Base-by-base conservation (phyloP, 768 basidiomycete genomes). In the Lentinus brumalis region DNA sequence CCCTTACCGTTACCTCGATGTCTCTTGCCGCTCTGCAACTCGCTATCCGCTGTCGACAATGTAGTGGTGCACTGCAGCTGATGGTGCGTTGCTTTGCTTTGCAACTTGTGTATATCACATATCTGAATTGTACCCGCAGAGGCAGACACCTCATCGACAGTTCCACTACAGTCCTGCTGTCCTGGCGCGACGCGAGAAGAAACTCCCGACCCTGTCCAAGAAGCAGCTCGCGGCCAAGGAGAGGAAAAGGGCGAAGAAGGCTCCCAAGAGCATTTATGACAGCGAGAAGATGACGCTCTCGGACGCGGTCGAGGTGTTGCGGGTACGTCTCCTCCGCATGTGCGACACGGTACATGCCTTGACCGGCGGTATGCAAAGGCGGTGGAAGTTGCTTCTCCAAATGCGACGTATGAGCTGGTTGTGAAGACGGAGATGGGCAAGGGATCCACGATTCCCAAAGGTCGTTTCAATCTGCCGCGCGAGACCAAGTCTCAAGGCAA, bases 361-460 rank as follows among this genome's bases (percentile, higher is more conserved):
- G 15, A 35, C 29, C 30, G 40, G 2, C 9, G 16, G 45, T 12
- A 9, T 64, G 29, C 32, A 5, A 64, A 97, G 95, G 86, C 95
- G 14, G 86, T 94, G 8, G 92, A 95, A 73, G 88, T 95, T 51
- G 81, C 88, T 6, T 84, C 83, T 53, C 89, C 93, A 5, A 81
- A 81, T 54, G 81, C 91, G 5, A 88, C 88, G 4, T 92, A 91
- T 70, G 92, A 94, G 66, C 77, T 98, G 21, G 85, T 85, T 50
- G 78, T 98, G 61, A 88, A 90, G 67, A 94, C 94, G 1, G 85
- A 86, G 61, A 82, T 90, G 74, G 83, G 86, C 58, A 87, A 87
- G 70, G 91, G 92, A 66, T 79, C 88, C 46, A 83, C 91, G 30
- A 87, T 96, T 16, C 91, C 96, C 9, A 92, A 93, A 71, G 97